Percentiles rank a stretch among this genome's conserved stretches.
phyloP scores from a whole-genome alignment of 331 rosid species.

The Pyrus hybrid region DNA sequence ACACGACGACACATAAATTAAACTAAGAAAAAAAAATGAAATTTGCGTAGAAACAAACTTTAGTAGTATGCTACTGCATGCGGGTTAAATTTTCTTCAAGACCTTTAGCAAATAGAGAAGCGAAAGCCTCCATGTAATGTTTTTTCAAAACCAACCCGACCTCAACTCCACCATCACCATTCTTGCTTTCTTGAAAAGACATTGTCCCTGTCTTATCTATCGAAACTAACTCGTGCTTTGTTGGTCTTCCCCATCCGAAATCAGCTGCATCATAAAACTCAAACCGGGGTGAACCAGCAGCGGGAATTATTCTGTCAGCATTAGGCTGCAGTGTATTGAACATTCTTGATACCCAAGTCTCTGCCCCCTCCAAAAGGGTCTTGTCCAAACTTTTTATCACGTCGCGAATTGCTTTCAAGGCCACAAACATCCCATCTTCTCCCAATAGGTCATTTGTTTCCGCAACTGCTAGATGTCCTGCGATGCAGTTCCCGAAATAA shows the following conservation, averaged over 20 bases:
- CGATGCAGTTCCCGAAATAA: conserved; percentile 22
- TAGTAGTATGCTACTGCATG: neutral
- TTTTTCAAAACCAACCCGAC: conserved; percentile 28
- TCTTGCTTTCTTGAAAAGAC: conserved; percentile 19
- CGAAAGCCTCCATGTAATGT: conserved; percentile 7
- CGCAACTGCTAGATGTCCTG: neutral
- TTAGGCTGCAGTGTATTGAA: neutral
- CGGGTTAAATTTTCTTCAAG: neutral
- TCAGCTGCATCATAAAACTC: conserved; percentile 12
- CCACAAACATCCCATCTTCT: neutral
- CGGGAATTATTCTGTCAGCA: neutral
- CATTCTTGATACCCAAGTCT: neutral
- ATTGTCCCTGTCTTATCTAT: conserved; percentile 11
- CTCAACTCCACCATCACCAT: conserved; percentile 28
- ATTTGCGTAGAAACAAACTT: too few species aligned
- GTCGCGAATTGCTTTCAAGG: neutral
- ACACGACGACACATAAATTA: too few species aligned
- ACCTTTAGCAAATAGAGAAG: conserved; percentile 11
- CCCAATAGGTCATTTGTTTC: neutral
- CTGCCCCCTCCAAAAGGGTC: conserved; percentile 15
- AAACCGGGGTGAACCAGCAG: conserved; percentile 21
- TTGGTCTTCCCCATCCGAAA: conserved; percentile 22
- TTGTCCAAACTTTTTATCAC: conserved; percentile 11
- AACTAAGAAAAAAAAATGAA: too few species aligned
- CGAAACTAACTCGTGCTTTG: conserved; percentile 7